Percentiles rank a stretch among this genome's conserved stretches.
phyloP scores from a whole-genome alignment of 768 basidiomycete species.

The Agrocybe praecox region DNA sequence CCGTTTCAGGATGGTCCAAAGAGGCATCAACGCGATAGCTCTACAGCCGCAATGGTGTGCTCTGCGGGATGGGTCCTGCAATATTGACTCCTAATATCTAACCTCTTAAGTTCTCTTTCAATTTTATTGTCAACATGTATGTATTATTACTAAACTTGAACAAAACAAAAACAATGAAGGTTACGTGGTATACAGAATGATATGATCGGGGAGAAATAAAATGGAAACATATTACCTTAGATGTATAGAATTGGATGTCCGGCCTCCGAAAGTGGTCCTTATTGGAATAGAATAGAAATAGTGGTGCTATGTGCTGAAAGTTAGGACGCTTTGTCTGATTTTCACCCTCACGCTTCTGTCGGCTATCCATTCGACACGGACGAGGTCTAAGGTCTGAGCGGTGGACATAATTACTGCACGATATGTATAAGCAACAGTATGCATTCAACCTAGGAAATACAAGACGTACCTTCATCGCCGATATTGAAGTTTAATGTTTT shows the following conservation, averaged over 20 bases:
- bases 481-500: conserved; percentile 87
- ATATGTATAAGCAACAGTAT: neutral
- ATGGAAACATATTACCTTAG: too few relatives aligned
- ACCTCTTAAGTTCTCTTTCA: neutral
- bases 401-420: conserved; percentile 38
- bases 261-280: neutral
- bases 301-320: conserved; percentile 70
- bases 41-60: conserved; percentile 79
- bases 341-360: conserved; percentile 82
- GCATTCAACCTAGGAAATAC: neutral
- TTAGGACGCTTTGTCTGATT: conserved; percentile 81
- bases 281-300: neutral
- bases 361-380: conserved; percentile 83
- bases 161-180: too few relatives aligned
- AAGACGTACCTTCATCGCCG: conserved; percentile 72
- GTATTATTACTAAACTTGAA: too few relatives aligned
- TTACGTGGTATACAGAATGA: too few relatives aligned
- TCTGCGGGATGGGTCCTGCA: conserved; percentile 60
- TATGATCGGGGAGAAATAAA: too few relatives aligned
- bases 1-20: conserved; percentile 58
- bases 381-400: conserved; percentile 68
- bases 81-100: conserved; percentile 25
- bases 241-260: too few relatives aligned
- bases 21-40: conserved; percentile 60
- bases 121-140: neutral